Evolutionary conservation across 2,329 filamentous ascomycete species (phyloP).

Genomic region (Penicillium sp.): DNA sequence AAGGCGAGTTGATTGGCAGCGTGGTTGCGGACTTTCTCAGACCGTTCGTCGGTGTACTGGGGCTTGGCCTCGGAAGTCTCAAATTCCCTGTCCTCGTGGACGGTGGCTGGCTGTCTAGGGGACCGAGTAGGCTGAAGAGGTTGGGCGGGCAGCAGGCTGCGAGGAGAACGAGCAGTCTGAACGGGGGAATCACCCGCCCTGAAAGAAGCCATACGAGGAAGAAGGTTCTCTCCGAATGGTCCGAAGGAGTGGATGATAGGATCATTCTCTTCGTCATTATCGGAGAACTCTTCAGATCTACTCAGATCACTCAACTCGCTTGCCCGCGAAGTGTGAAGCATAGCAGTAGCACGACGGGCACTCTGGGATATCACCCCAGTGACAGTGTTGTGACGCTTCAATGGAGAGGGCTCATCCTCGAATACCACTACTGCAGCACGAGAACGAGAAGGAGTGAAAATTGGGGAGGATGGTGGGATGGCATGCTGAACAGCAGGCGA

Average conservation of each 20-base stretch:
- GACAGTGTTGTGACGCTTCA: constrained; percentile 41
- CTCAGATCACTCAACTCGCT: constrained; percentile 37
- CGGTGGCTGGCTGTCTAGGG: constrained; percentile 29
- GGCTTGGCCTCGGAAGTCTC: constrained; percentile 22
- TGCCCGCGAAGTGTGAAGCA: constrained; percentile 35
- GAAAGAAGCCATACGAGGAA: constrained; percentile 79
- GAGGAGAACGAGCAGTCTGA: constrained; percentile 36
- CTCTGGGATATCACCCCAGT: constrained; percentile 32
- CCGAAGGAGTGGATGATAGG: constrained; percentile 90
- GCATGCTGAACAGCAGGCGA: constrained; percentile 55
- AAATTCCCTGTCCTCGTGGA: constrained; percentile 22
- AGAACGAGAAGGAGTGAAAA: constrained; percentile 46
- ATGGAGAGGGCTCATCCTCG: constrained; percentile 65
- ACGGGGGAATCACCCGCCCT: constrained; percentile 65
- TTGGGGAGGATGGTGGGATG: constrained; percentile 44
- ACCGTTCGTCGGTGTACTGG: constrained; percentile 27
- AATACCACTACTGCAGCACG: constrained; percentile 61
- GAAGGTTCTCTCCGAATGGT: constrained; percentile 80
- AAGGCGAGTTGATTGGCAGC: constrained; percentile 94
- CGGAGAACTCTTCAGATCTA: constrained; percentile 64
- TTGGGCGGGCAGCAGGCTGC: constrained; percentile 30
- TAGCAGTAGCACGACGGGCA: constrained; percentile 35
- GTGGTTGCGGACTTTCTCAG: constrained; percentile 64
- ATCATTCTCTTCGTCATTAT: constrained; percentile 91
- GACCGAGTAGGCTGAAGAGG: constrained; percentile 37